Conservation (phyloP, 2,329 filamentous ascomycete species). For the Alternaria solani region DNA sequence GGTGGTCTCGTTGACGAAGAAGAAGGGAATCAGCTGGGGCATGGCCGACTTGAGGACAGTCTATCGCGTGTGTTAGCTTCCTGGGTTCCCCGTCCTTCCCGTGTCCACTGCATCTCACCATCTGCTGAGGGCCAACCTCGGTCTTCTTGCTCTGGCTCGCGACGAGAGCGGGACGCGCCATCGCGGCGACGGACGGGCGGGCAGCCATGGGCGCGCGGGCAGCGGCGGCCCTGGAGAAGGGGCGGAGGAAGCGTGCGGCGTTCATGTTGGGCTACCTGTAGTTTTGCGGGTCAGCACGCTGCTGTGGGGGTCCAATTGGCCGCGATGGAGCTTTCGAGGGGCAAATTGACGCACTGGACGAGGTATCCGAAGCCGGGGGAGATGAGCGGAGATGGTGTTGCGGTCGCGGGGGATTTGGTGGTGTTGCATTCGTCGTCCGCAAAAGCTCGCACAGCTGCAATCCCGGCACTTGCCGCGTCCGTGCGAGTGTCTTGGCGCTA, state of each 20-base stretch:
- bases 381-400: slow-evolving; percentile 49
- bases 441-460: slow-evolving; percentile 40
- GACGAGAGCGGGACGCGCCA: slow-evolving; percentile 48
- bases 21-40: slow-evolving; percentile 57
- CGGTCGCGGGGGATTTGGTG: slow-evolving; percentile 34
- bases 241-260: slow-evolving; percentile 53
- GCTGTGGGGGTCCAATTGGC: slow-evolving; percentile 39
- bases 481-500: slow-evolving; percentile 27
- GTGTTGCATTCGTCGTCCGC: slow-evolving; percentile 35
- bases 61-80: slow-evolving; percentile 36
- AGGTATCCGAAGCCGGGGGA: slow-evolving; percentile 37
- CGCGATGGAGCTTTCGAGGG: slow-evolving; percentile 17
- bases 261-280: slow-evolving; percentile 51
- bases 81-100: not conserved
- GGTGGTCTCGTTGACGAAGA: slow-evolving; percentile 57
- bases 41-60: slow-evolving; percentile 54
- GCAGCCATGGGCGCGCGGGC: slow-evolving; percentile 49
- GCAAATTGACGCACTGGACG: slow-evolving; percentile 43
- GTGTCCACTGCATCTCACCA: slow-evolving; percentile 32
- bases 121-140: slow-evolving; percentile 43
- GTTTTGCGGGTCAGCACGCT: slow-evolving; percentile 42
- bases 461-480: slow-evolving; percentile 34
- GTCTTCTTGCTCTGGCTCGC: slow-evolving; percentile 49
- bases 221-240: slow-evolving; percentile 50
- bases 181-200: slow-evolving; percentile 40